Base-by-base conservation (phyloP, 2,329 filamentous ascomycete species). In the Fusarium napiforme region DNA sequence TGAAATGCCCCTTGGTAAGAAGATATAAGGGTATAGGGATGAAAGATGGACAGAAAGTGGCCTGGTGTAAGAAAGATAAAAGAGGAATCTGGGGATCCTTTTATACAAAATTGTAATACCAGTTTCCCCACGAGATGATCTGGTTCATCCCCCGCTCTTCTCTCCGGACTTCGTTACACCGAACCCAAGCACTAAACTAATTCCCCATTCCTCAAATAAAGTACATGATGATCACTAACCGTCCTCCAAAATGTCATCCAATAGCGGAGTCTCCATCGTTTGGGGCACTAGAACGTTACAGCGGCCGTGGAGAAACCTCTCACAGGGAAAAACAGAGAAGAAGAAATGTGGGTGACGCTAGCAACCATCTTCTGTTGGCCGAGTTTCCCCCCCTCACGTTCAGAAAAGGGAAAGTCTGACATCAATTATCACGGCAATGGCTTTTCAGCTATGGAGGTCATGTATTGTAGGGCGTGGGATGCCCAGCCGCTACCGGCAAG, bases 201-300 rank as follows among this genome's bases (percentile, higher is more conserved):
- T 49, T 46, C 55, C 34, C 43, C 58, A 46, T 37, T 21, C 56
- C 42, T 37, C 28, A 36, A 52, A 42, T 30, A 63, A 43, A 43
- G 14, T 34, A 52, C 32, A 21, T 42, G 52, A 26, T 49, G 49
- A 65, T 60, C 46, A 30, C 37, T 64, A 43, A 52, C 49, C 32
- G 15, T 39, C 34, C 34, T 39, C 23, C 19, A 55, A 55, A 28
- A 40, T 14, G 30, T 26, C 28, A 34, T 63, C 71, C 71, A 73
- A 73, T 74, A 26, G 56, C 71, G 56, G 71, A 47, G 34, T 37
- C 62, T n/a, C 71, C 67, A 69, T 69, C 47, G 34, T 47, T 39
- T 40, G 19, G 14, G 14, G 34, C 67, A 46, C 40, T 57, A 50
- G 50, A 60, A 60, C 40, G 68, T 72, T 72, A 30, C 69, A 53